Evolutionary conservation across 2,329 filamentous ascomycete species (phyloP).

Genomic region (Aspergillus sp.): DNA sequence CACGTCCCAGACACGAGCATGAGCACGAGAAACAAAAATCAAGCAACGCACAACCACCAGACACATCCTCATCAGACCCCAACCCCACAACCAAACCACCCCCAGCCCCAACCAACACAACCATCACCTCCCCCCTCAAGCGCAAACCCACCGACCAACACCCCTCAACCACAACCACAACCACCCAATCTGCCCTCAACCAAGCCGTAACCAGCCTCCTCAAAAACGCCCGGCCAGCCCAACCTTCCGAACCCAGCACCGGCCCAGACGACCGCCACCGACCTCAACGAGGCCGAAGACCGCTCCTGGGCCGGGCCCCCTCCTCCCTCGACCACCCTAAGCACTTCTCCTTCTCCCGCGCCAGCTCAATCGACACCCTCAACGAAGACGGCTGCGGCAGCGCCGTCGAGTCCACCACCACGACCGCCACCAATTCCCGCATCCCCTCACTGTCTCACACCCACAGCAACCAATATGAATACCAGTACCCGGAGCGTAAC

Average conservation of each 20-base stretch:
- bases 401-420: conserved; percentile 36
- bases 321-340: conserved; percentile 35
- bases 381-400: conserved; percentile 48
- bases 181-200: conserved; percentile 35
- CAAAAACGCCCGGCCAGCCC: conserved; percentile 40
- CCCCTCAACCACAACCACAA: conserved; percentile 11
- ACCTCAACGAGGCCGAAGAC: conserved; percentile 33
- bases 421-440: neutral
- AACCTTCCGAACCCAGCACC: conserved; percentile 22
- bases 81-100: neutral
- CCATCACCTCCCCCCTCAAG: conserved; percentile 14
- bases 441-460: neutral
- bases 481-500: conserved; percentile 24
- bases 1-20: neutral
- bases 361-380: conserved; percentile 53
- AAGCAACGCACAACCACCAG: neutral
- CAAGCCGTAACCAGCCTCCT: conserved; percentile 45
- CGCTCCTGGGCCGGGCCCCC: conserved; percentile 46
- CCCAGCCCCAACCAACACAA: conserved; percentile 4
- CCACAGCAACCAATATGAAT: conserved; percentile 32
- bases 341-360: conserved; percentile 38
- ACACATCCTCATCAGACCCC: neutral
- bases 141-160: conserved; percentile 20
- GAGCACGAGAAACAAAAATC: neutral
- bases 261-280: conserved; percentile 21